These are phyloP conservation scores for Poronia punctata DNA, from an alignment of 495 filamentous ascomycete species.

Conservation along the genomic window DNA sequence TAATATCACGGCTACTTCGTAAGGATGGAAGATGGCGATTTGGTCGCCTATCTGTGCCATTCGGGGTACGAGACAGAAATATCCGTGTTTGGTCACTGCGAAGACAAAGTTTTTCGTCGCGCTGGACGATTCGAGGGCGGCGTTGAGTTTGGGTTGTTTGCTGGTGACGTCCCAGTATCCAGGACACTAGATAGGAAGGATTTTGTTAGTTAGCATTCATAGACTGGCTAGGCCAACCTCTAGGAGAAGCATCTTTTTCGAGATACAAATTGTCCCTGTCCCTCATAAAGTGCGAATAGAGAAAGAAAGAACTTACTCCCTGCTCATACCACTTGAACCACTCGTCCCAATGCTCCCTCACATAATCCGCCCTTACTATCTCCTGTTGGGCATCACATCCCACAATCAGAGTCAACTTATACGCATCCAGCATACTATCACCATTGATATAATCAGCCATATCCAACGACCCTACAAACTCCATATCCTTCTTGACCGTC, in stretches of 20 bases:
- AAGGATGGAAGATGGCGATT: conserved; percentile 12
- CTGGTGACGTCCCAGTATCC: conserved; percentile 2
- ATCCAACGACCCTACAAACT: not conserved
- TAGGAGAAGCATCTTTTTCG: too few relatives aligned
- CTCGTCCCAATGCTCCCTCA: conserved; percentile 7
- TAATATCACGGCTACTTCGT: conserved; percentile 8
- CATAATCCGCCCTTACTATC: conserved; percentile 6
- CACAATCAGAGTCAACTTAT: conserved; percentile 12
- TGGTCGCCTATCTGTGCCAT: conserved; percentile 11
- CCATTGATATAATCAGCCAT: conserved; percentile 6
- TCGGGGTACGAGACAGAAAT: conserved; percentile 17
- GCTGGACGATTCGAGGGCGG: conserved; percentile 10
- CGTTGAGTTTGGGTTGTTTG: conserved; percentile 4
- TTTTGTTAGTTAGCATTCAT: not conserved
- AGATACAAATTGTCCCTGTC: too few relatives aligned
- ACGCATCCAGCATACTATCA: conserved; percentile 7
- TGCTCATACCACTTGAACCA: conserved; percentile 10
- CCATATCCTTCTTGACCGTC: conserved; percentile 5
- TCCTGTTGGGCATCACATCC: conserved; percentile 6
- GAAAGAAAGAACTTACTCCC: not conserved
- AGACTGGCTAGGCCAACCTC: too few relatives aligned
- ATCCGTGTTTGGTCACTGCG: conserved; percentile 16
- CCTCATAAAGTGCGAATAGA: too few relatives aligned
- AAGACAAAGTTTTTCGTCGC: conserved; percentile 9
- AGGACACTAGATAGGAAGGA: not conserved